These are phyloP conservation scores for Dispira simplex DNA, from an alignment of 192 early-diverging fungal genomes.

Conservation along the genomic window DNA sequence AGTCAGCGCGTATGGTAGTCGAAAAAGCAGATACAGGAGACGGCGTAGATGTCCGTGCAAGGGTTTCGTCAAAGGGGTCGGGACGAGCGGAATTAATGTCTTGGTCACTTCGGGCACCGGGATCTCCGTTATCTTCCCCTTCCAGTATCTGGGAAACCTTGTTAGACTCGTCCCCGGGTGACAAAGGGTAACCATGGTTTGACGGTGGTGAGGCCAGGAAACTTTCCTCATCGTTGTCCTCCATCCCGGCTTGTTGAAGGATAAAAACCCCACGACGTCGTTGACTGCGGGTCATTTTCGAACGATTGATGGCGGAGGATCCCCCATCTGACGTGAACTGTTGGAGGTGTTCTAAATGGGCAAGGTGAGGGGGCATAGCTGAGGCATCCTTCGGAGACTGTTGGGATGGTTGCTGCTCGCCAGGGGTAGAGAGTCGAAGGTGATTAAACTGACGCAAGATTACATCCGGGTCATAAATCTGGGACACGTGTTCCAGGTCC, in stretches of 20 bases:
- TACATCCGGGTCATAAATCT: constrained; percentile 7
- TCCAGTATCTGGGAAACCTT: not conserved
- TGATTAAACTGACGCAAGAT: constrained; percentile 4
- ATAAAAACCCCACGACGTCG: constrained; percentile 11
- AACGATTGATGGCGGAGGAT: not conserved
- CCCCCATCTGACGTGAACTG: not conserved
- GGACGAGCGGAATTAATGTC: not conserved
- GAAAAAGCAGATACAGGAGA: too few relatives aligned
- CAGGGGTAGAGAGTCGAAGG: not conserved
- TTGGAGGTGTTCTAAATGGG: constrained; percentile 7
- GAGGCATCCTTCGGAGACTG: not conserved
- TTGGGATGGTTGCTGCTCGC: not conserved
- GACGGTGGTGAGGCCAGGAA: not conserved
- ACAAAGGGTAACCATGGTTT: not conserved
- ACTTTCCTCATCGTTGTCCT: not conserved
- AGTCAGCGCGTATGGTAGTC: too few relatives aligned
- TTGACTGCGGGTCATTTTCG: constrained; percentile 9
- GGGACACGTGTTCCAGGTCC: constrained; percentile 5
- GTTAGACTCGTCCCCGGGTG: not conserved
- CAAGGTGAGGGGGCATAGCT: constrained; percentile 1
- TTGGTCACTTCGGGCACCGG: too few relatives aligned
- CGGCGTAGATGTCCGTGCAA: not conserved
- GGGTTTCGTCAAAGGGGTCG: not conserved
- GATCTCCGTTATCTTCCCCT: not conserved
- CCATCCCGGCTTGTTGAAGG: not conserved